Conservation (phyloP, 192 early-diverging fungal genomes). For the Entomortierella lignicola region DNA sequence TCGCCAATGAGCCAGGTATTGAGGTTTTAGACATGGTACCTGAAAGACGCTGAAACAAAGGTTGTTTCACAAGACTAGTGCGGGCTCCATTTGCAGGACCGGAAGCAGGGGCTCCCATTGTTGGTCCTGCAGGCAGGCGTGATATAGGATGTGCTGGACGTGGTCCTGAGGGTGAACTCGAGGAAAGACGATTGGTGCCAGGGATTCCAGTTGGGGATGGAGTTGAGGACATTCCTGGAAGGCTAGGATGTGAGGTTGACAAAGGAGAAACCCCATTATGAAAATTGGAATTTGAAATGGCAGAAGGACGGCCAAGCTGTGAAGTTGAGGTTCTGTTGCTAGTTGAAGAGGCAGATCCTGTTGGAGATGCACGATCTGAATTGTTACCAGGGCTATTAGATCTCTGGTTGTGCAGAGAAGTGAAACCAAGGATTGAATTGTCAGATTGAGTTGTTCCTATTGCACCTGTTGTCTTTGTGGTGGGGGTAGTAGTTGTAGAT, state of each 20-base stretch:
- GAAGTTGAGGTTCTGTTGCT: constrained; percentile 15
- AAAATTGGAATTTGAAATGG: constrained; percentile 11
- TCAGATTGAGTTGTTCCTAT: background rate
- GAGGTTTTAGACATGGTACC: constrained; percentile 21
- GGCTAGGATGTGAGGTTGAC: constrained; percentile 28
- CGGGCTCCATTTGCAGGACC: constrained; percentile 3
- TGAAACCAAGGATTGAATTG: background rate
- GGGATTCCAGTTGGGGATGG: constrained; percentile 26
- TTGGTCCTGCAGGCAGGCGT: constrained; percentile 24
- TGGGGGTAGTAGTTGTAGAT: constrained; percentile 4
- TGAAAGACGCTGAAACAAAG: constrained; percentile 25
- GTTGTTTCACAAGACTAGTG: constrained; percentile 29
- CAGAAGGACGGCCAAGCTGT: constrained; percentile 23
- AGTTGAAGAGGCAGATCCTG: constrained; percentile 17
- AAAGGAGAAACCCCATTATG: constrained; percentile 32
- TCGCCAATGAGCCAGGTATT: constrained; percentile 15
- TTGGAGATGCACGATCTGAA: constrained; percentile 30
- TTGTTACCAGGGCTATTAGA: constrained; percentile 13
- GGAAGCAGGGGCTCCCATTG: background rate
- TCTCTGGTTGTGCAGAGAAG: constrained; percentile 8
- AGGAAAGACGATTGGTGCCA: constrained; percentile 6
- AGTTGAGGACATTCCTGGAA: constrained; percentile 28
- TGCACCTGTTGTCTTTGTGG: constrained; percentile 6
- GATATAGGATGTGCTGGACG: constrained; percentile 16
- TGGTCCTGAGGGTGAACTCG: constrained; percentile 40